Base-by-base conservation (phyloP, 495 filamentous ascomycete genomes). In the Aspergillus nanangensis region DNA sequence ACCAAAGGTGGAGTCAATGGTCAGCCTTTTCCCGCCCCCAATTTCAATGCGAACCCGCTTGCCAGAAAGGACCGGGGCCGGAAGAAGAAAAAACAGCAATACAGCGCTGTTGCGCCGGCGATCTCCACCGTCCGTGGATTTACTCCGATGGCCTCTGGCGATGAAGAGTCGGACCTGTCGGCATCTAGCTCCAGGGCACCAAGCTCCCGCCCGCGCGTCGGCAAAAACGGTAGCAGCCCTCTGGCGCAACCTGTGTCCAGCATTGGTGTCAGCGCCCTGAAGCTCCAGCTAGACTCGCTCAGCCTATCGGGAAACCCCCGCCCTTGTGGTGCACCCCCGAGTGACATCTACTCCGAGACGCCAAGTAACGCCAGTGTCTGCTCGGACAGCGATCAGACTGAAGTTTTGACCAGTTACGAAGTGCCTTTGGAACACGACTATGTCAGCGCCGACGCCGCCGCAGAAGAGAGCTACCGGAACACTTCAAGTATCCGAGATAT, bases 351-450 rank as follows among this genome's bases (percentile, higher is more conserved):
- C 45, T 75, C 74, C 10, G 62, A 54, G 36, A 69, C 72, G 15
- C 66, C 73, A 20, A 79, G 73, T 55, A 79, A 77, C 45, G 71
- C 74, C 17, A 79, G 79, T 53, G 70, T 72, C 1, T 69, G 70
- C 27, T 86, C 84, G 8, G 80, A 82, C 24, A 72, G 52, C 48
- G 64, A 62, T 69, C 76, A 68, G 60, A 83, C 68, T 2, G 74
- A 81, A 48, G 63, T 73, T 11, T 69, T 81, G 65, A 81, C 81
- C n/a, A 87, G 82, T 55, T 97, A 97, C 55, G 90, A 96, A 66
- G 81, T 98, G 44, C 80, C 83, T 33, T 71, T 98, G 25, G 88
- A 95, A 44, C 65, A 90, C 35, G 93, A 96, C 62, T 98, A 95
- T 52, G 76, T 88, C 34, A 90, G 86, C 57, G 74, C 84, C 17